Evolutionary conservation across 768 basidiomycete genomes (phyloP).

Genomic region (Tephrocybe rancida): DNA sequence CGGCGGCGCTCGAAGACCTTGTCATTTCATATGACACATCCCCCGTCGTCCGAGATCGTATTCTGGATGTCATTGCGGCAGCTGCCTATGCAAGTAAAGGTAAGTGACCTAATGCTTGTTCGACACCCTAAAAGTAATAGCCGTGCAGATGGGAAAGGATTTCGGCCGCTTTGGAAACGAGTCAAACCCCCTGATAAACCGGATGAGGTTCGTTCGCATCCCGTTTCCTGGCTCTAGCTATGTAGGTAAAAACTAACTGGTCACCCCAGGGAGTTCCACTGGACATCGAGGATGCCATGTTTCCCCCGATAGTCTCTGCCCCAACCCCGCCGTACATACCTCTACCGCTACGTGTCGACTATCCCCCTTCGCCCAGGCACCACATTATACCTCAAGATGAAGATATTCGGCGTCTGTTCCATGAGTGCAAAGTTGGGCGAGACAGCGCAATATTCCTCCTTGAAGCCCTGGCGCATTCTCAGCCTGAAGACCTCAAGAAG

Average conservation of each 20-base stretch:
- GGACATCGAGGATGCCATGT: constrained; percentile 79
- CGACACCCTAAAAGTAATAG: neutral
- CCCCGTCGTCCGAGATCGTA: constrained; percentile 79
- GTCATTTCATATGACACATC: constrained; percentile 62
- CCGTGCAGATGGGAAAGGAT: constrained; percentile 40
- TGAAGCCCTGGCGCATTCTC: constrained; percentile 69
- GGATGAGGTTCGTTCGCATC: constrained; percentile 62
- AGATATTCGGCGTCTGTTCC: constrained; percentile 79
- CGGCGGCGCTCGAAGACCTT: constrained; percentile 78
- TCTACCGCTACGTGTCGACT: constrained; percentile 27
- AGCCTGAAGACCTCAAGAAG: constrained; percentile 68
- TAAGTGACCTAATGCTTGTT: constrained; percentile 24
- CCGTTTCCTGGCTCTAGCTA: constrained; percentile 4
- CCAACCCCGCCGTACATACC: constrained; percentile 38
- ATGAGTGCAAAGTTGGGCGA: constrained; percentile 83
- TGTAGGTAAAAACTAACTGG: neutral
- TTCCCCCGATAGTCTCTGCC: constrained; percentile 60
- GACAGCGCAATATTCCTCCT: constrained; percentile 79
- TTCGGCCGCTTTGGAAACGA: constrained; percentile 77
- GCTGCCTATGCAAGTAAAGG: constrained; percentile 72
- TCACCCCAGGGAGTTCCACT: constrained; percentile 69
- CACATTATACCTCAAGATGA: constrained; percentile 75
- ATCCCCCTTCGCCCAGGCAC: constrained; percentile 31
- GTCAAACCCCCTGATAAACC: constrained; percentile 82
- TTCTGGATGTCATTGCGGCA: constrained; percentile 82